These are phyloP conservation scores for Taxillus chinensis DNA, from an alignment of 164 flowering plant genomes.

Conservation along the genomic window DNA sequence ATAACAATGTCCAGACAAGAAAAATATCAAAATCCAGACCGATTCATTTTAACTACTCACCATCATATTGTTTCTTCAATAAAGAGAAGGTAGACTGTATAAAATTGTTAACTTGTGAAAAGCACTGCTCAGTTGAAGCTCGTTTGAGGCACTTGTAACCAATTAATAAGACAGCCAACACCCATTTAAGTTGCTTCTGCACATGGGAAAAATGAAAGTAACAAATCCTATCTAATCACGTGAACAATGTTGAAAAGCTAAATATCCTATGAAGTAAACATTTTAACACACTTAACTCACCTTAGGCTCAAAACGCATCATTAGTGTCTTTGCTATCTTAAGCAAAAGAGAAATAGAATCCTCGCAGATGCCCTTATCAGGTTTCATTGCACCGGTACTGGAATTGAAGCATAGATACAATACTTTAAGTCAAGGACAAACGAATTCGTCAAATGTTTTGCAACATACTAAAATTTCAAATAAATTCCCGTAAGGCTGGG, in stretches of 20 bases:
- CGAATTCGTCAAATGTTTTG: neutral
- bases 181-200: slow-evolving; percentile 49
- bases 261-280: no score
- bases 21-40: no score
- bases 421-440: neutral
- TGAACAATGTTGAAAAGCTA: no score
- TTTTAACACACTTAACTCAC: slow-evolving; percentile 18
- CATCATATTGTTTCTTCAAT: slow-evolving; percentile 31
- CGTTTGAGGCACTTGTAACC: slow-evolving; percentile 51
- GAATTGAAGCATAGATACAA: slow-evolving; percentile 4
- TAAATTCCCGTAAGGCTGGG: neutral
- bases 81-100: slow-evolving; percentile 20
- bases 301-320: slow-evolving; percentile 36
- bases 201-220: neutral
- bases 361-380: slow-evolving; percentile 23
- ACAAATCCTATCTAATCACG: no score
- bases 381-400: slow-evolving; percentile 28
- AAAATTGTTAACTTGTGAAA: slow-evolving; percentile 41
- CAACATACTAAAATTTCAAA: neutral
- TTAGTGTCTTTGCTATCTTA: slow-evolving; percentile 35
- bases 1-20: no score
- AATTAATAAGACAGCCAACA: slow-evolving; percentile 47
- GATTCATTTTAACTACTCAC: slow-evolving; percentile 25
- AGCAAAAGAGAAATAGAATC: slow-evolving; percentile 37
- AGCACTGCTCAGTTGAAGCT: slow-evolving; percentile 44